phyloP scores from a whole-genome alignment of 306 rosid genomes.

The Ammopiptanthus mongolicus region DNA sequence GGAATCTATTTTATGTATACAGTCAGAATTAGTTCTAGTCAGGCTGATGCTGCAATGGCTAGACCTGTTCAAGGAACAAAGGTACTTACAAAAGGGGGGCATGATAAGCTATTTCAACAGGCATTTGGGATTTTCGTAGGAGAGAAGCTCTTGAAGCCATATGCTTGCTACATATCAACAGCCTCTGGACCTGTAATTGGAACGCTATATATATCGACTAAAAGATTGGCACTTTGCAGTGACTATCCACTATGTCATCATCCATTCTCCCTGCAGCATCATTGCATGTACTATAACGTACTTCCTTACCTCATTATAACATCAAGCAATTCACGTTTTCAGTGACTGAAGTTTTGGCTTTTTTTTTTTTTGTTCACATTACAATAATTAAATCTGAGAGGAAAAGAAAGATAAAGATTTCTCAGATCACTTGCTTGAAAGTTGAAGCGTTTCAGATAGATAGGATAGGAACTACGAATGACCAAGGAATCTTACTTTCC shows the following conservation, averaged over 20 bases:
- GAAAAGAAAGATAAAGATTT: neutral
- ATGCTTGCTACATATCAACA: constrained; percentile 65
- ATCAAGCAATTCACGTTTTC: neutral
- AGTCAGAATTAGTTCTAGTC: constrained; percentile 52
- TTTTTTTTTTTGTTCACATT: neutral
- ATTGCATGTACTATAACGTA: constrained; percentile 60
- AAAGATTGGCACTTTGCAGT: constrained; percentile 75
- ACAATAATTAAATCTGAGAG: neutral
- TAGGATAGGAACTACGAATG: neutral
- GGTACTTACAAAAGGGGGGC: constrained; percentile 56
- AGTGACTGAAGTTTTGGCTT: neutral
- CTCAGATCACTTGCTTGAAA: neutral
- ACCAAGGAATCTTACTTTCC: neutral
- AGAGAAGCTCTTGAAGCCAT: constrained; percentile 57
- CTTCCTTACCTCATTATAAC: neutral
- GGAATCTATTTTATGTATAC: constrained; percentile 6
- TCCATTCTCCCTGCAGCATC: constrained; percentile 40
- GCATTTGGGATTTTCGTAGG: constrained; percentile 44
- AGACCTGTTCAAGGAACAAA: constrained; percentile 64
- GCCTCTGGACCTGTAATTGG: constrained; percentile 64
- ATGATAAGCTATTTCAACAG: constrained; percentile 50
- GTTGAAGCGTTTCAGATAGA: neutral
- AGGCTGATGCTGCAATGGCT: constrained; percentile 67
- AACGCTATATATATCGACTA: constrained; percentile 50
- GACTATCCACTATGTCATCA: constrained; percentile 48